phyloP scores from a whole-genome alignment of 2,329 filamentous ascomycete species.

The Monosporascus sp. region DNA sequence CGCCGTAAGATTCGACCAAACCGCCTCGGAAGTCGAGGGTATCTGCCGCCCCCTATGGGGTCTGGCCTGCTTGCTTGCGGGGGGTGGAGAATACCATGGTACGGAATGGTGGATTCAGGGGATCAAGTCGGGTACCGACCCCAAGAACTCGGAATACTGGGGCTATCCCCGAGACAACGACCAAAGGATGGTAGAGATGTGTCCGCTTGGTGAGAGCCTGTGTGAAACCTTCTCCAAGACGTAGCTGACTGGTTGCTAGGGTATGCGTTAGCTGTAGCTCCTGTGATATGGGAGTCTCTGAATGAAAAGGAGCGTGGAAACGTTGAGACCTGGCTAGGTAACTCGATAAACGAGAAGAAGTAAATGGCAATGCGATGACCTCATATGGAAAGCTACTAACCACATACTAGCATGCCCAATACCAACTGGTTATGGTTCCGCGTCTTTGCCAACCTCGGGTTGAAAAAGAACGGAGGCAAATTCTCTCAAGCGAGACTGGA shows the following conservation, averaged over 20 bases:
- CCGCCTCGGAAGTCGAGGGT: conserved; percentile 72
- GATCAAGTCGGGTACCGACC: conserved; percentile 66
- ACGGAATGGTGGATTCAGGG: conserved; percentile 66
- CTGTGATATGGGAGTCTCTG: conserved; percentile 61
- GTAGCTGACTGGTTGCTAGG: conserved; percentile 30
- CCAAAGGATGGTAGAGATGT: conserved; percentile 83
- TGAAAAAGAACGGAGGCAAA: conserved; percentile 68
- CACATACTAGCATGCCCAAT: conserved; percentile 58
- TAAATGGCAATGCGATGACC: conserved; percentile 33
- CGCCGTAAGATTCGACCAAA: conserved; percentile 72
- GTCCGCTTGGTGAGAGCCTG: conserved; percentile 55
- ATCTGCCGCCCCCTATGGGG: conserved; percentile 74
- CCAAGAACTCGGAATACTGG: conserved; percentile 68
- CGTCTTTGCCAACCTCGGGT: conserved; percentile 74
- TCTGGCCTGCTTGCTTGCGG: conserved; percentile 64
- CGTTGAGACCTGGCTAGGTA: conserved; percentile 67
- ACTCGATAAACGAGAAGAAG: conserved; percentile 73
- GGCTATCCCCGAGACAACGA: conserved; percentile 71
- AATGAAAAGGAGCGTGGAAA: conserved; percentile 58
- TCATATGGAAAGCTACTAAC: conserved; percentile 8
- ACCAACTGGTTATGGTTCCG: conserved; percentile 76
- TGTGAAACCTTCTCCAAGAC: not conserved
- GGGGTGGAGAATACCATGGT: conserved; percentile 59
- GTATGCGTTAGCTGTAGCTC: conserved; percentile 67
- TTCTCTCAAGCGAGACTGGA: conserved; percentile 67